Conservation (phyloP, 495 filamentous ascomycete genomes). For the Aspergillus incahuasiensis region DNA sequence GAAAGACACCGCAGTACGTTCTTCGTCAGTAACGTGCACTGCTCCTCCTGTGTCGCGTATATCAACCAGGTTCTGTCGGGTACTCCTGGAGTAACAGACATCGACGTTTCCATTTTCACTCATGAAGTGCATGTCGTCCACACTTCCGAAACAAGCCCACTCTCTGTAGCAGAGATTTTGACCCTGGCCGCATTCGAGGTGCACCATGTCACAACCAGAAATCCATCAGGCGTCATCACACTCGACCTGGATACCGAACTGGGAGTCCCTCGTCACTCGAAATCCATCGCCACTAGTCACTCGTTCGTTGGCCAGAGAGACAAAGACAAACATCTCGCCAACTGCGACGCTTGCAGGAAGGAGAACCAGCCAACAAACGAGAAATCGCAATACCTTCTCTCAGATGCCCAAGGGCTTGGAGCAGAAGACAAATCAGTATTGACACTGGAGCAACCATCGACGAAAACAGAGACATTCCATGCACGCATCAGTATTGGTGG, state of each 20-base stretch:
- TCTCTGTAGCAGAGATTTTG: constrained; percentile 35
- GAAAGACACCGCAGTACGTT: constrained; percentile 29
- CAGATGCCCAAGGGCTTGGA: neutral
- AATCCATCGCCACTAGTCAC: constrained; percentile 18
- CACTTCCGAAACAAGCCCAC: constrained; percentile 22
- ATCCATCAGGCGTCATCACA: constrained; percentile 23
- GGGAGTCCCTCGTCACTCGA: constrained; percentile 27
- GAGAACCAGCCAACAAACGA: constrained; percentile 21
- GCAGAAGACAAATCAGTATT: neutral
- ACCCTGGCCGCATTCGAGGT: constrained; percentile 50
- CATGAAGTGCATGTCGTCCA: constrained; percentile 43
- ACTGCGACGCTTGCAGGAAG: constrained; percentile 47
- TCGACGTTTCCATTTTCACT: constrained; percentile 44
- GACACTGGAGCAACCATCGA: neutral
- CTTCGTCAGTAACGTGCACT: constrained; percentile 49
- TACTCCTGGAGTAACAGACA: constrained; percentile 27
- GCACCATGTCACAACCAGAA: constrained; percentile 40
- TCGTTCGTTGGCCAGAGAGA: constrained; percentile 19
- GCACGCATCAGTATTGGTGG: constrained; percentile 52
- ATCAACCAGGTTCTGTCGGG: constrained; percentile 39
- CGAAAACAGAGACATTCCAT: constrained; percentile 26
- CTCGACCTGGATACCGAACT: constrained; percentile 33
- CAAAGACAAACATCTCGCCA: constrained; percentile 37
- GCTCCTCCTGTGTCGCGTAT: constrained; percentile 49
- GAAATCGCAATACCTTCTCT: neutral